Conservation (phyloP, 1,284 basidiomycete species). For the Trichosporon coremiiforme region DNA sequence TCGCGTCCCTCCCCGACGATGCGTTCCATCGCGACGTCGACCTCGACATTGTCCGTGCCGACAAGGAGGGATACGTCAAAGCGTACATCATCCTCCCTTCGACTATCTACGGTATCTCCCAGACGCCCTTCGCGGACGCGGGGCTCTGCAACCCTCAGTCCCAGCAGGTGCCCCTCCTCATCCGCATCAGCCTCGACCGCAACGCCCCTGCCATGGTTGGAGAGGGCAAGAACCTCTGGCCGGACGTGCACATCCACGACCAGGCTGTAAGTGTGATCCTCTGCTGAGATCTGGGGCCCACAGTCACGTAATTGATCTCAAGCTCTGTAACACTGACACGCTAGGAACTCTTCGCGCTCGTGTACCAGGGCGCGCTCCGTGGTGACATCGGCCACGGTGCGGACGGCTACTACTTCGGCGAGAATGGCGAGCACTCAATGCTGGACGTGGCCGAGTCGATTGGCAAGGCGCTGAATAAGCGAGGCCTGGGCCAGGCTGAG, state of each 20-base stretch:
- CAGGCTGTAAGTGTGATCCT: slow-evolving; percentile 21
- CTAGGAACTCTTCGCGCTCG: slow-evolving; percentile 40
- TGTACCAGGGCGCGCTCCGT: slow-evolving; percentile 37
- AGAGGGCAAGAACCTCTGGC: slow-evolving; percentile 45
- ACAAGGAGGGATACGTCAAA: slow-evolving; percentile 45
- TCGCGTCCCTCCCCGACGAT: slow-evolving; percentile 42
- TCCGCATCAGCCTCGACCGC: slow-evolving; percentile 49
- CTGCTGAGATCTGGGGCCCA: not conserved
- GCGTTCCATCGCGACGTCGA: slow-evolving; percentile 48
- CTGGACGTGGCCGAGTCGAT: slow-evolving; percentile 44
- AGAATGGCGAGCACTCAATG: slow-evolving; percentile 52
- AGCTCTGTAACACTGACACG: not conserved
- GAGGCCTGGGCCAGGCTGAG: slow-evolving; percentile 36
- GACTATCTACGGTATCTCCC: slow-evolving; percentile 54
- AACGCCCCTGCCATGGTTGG: slow-evolving; percentile 51
- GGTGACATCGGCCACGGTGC: slow-evolving; percentile 47
- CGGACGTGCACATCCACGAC: slow-evolving; percentile 35
- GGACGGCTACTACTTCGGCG: slow-evolving; percentile 53
- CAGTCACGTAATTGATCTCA: not conserved
- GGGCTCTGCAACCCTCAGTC: slow-evolving; percentile 48
- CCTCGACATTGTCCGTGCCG: slow-evolving; percentile 50
- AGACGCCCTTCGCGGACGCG: slow-evolving; percentile 44
- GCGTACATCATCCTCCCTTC: slow-evolving; percentile 56
- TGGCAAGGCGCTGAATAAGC: slow-evolving; percentile 38
- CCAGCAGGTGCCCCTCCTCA: slow-evolving; percentile 49